Conservation (phyloP, 1,284 basidiomycete species). For the Puccinia triticina region DNA sequence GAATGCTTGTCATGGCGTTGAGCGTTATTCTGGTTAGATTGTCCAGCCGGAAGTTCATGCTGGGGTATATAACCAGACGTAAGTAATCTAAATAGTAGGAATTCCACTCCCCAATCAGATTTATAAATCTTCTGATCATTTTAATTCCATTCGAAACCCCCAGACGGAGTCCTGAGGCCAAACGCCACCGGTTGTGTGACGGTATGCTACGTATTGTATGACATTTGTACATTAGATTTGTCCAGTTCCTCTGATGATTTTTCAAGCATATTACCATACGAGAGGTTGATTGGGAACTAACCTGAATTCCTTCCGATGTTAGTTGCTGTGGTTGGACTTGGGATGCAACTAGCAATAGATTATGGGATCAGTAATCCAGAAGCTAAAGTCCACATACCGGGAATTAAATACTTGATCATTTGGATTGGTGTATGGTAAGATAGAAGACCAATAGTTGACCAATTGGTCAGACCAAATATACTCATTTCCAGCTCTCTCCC, state of each 20-base stretch:
- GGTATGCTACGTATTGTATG: slow-evolving; percentile 45
- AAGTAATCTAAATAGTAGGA: background rate
- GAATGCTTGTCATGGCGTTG: slow-evolving; percentile 46
- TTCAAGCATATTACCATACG: background rate
- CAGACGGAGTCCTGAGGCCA: slow-evolving; percentile 43
- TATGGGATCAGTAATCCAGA: slow-evolving; percentile 48
- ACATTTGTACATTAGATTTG: slow-evolving; percentile 32
- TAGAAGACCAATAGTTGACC: background rate
- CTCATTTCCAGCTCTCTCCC: background rate
- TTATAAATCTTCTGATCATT: background rate
- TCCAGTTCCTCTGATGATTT: background rate
- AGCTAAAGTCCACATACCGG: slow-evolving; percentile 48
- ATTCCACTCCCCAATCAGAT: background rate
- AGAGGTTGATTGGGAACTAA: background rate
- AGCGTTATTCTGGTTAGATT: slow-evolving; percentile 33
- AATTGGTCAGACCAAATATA: background rate
- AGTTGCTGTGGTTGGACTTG: slow-evolving; percentile 48
- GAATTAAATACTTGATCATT: slow-evolving; percentile 48
- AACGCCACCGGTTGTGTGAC: slow-evolving; percentile 49
- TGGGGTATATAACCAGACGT: slow-evolving; percentile 49
- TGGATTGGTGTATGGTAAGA: slow-evolving; percentile 50
- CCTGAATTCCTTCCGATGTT: background rate
- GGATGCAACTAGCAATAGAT: slow-evolving; percentile 50
- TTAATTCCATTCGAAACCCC: background rate
- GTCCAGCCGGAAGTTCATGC: slow-evolving; percentile 38